These are phyloP conservation scores for Melocanna baccifera DNA, from an alignment of 176 grass and related monocot genomes.

Conservation along the genomic window DNA sequence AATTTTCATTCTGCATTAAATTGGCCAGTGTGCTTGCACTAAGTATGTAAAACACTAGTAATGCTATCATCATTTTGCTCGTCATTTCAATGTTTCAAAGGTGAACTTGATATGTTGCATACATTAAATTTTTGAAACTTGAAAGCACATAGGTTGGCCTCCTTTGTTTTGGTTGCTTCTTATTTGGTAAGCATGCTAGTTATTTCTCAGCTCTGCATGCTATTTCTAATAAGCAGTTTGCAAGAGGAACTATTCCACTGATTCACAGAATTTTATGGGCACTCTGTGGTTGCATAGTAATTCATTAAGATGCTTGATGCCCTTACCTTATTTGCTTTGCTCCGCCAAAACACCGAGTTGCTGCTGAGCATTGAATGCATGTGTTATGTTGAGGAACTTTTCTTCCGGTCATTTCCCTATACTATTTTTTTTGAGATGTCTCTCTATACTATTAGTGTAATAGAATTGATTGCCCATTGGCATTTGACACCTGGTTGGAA, in stretches of 20 bases:
- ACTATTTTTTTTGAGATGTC: neutral
- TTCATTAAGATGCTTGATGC: neutral
- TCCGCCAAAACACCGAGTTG: neutral
- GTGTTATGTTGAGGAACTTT: neutral
- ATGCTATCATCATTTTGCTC: neutral
- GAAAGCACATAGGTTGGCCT: neutral
- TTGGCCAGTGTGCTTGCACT: neutral
- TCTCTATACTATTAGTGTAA: neutral
- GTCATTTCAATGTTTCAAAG: neutral
- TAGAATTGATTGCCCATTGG: neutral
- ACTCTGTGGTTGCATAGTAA: neutral
- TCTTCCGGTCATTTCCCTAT: neutral
- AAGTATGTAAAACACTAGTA: neutral
- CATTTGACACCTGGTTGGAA: neutral
- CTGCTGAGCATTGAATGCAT: neutral
- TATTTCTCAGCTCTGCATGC: neutral
- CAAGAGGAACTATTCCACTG: neutral
- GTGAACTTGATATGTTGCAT: neutral
- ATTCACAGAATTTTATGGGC: neutral
- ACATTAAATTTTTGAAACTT: neutral
- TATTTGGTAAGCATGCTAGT: neutral
- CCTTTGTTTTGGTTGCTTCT: neutral
- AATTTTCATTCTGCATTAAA: neutral
- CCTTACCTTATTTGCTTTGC: neutral
- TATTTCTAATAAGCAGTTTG: neutral